Evolutionary conservation across 129 eudicot genomes (phyloP), one percentile per base, ranked within the genome.

Genomic region (Artemisia argyi): DNA sequence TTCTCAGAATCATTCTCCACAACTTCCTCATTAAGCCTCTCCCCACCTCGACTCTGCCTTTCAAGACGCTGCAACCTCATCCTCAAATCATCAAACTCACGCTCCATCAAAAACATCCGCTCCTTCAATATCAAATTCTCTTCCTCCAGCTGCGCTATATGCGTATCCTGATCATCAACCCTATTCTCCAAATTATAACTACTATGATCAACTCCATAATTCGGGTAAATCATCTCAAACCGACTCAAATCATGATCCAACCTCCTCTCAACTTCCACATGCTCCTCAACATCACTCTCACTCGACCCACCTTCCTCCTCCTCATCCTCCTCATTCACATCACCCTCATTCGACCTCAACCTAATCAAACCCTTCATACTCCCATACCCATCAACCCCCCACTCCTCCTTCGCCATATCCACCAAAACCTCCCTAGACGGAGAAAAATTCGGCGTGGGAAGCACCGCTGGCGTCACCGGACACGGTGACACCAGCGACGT

Each of bases 221-320:
- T 83, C 0, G 98, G 98, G 64, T 89, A 89, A 71, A 89, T 80
- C 98, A 92, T 92, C 84, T 92, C 96, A 62, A 92, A 92, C 73
- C 98, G 65, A 64, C 96, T 92, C 82, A 92, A 82, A 67, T 92
- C 98, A 71, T 92, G 98, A 78, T 92, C 97, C 78, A 92, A 72
- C 67, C 97, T 84, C 81, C 91, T 86, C 72, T 92, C 97, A 15
- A 92, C 94, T 82, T 91, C 97, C 47, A 86, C 88, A 70, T 83
- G 92, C 81, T 92, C 97, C 74, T 92, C 97, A 17, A 92, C 89
- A 53, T 92, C 96, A 80, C 95, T 92, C 79, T 89, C 98, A 68
- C 98, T 85, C 2, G 96, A 83, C 0, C 82, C 91, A 7, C 86
- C 96, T 56, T 81, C 97, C 11, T 88, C 93, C 7, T 85, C 95